Evolutionary conservation across 805 yeast genomes (phyloP), one percentile per base, ranked within the genome.

Genomic region (Clavispora vitiphila): DNA sequence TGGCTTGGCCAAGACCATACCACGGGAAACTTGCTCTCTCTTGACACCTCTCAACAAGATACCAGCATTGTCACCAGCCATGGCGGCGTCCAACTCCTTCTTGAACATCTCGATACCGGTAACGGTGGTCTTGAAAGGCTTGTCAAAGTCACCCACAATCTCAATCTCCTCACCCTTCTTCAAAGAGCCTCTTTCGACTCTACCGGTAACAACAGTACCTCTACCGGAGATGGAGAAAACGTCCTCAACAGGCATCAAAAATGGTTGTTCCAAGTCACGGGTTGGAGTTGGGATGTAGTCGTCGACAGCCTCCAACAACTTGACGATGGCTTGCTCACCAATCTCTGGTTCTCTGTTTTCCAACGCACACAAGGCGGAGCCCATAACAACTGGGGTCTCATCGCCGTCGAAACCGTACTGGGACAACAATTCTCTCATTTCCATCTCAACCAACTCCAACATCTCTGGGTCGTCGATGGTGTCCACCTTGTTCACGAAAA

Each of bases 1-100:
- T 60, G 96, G 90, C 77, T 89, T 90, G 64, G 95, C 85, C 57
- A 89, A 73, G 55, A 93, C 95, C 98, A 91, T 91, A 74, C 99
- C 99, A 76, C 99, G 86, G 70, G 79, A 78, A 57, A 93, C 76
- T 64, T 93, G 96, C 61, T 93, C 99, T 77, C 97, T 88, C 82
- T 89, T 90, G 67, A 91, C 80, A 80, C 98, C 98, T 79, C 99
- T 89, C 67, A 93, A 78, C 67, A 93, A 76, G 58, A 93, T 81
- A 73, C 99, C 99, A 66, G 96, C 95, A 71, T 95, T 93, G 75
- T 93, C 99, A 78, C 99, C 99, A 62, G 96, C 99, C 83, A 85
- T 85, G 54, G 98, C 98, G 60, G 81, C 78, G 72, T 90, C 98
- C 61, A 93, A 82, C 69, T 93, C 98, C 80, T 93, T 93, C 82